Conservation (phyloP, 78 protist genomes). For the Dictyostelium intermedium region DNA sequence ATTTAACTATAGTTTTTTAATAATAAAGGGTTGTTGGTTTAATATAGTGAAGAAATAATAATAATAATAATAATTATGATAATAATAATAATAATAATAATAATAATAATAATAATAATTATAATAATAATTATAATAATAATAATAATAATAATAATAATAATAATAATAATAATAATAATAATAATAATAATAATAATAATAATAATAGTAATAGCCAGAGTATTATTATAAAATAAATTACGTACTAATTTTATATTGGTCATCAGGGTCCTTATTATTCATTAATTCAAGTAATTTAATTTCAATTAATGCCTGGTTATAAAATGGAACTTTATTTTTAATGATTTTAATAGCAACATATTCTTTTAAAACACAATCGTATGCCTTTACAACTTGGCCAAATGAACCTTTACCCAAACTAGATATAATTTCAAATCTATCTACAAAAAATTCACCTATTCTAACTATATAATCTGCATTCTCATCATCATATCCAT, state of each 20-base stretch:
- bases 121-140: background rate
- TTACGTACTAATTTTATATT: conserved; percentile 57
- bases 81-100: background rate
- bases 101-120: too few species aligned
- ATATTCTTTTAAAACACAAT: conserved; percentile 15
- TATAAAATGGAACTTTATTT: conserved; percentile 87
- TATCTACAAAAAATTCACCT: conserved; percentile 55
- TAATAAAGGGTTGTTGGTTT: too few species aligned
- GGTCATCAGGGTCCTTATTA: conserved; percentile 73
- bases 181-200: background rate
- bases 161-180: too few species aligned
- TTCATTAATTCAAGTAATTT: conserved; percentile 82
- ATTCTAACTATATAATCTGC: conserved; percentile 73
- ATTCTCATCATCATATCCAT: conserved; percentile 78
- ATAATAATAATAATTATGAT: too few species aligned
- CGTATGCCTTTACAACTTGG: conserved; percentile 91
- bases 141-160: background rate
- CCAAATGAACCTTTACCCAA: conserved; percentile 97
- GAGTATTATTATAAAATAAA: background rate
- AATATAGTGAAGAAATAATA: too few species aligned
- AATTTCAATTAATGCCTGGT: conserved; percentile 90
- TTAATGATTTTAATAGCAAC: conserved; percentile 97
- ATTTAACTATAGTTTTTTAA: too few species aligned
- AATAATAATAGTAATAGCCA: too few species aligned
- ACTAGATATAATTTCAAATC: conserved; percentile 62